phyloP scores from a whole-genome alignment of 768 basidiomycete species.

The Amanita phalloides region DNA sequence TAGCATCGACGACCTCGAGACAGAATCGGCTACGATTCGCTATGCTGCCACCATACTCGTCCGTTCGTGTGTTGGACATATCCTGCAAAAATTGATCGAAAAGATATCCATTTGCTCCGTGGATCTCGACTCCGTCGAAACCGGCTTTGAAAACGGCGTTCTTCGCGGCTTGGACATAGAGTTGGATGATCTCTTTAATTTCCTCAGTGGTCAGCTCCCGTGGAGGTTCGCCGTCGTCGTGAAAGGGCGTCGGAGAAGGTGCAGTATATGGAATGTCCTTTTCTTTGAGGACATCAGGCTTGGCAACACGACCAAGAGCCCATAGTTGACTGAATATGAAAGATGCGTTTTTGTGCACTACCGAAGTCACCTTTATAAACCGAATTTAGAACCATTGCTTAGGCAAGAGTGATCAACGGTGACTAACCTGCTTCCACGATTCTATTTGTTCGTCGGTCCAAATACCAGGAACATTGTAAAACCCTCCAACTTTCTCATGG shows the following conservation, averaged over 20 bases:
- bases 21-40: conserved; percentile 48
- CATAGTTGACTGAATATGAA: conserved; percentile 47
- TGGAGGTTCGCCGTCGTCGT: conserved; percentile 14
- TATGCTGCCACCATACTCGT: conserved; percentile 59
- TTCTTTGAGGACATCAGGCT: conserved; percentile 20
- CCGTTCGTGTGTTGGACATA: conserved; percentile 44
- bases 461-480: conserved; percentile 39
- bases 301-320: conserved; percentile 39
- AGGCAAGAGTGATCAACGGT: background rate
- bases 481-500: conserved; percentile 31
- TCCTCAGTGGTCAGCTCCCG: conserved; percentile 34
- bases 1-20: conserved; percentile 42
- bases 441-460: conserved; percentile 42
- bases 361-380: background rate
- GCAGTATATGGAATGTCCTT: conserved; percentile 25
- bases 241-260: conserved; percentile 19
- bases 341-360: conserved; percentile 12
- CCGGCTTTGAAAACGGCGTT: conserved; percentile 48
- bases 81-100: conserved; percentile 55
- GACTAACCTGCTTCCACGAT: conserved; percentile 30
- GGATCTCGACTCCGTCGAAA: conserved; percentile 55
- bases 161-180: conserved; percentile 43
- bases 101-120: conserved; percentile 36
- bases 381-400: background rate
- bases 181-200: conserved; percentile 36